Base-by-base conservation (phyloP, 768 basidiomycete species). In the Pleurotus cornucopiae region DNA sequence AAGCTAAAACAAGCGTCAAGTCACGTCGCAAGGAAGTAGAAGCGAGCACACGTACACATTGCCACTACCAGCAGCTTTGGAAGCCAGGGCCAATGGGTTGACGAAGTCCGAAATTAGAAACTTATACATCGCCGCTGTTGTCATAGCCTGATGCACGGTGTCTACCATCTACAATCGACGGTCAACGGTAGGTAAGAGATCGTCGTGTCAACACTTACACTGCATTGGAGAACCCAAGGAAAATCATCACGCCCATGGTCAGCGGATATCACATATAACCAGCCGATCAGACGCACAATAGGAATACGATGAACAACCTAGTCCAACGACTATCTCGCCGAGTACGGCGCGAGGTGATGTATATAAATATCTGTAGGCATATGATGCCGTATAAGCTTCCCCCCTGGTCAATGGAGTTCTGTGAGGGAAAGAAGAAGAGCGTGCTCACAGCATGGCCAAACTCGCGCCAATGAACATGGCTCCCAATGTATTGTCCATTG, bases 361-460 rank as follows among this genome's bases (percentile, higher is more conserved):
- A 56, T 37, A 56, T 49, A 26, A 56, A 56, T 39, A 56, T 56
- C 23, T 56, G 55, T 5, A 56, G 47, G 38, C 55, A 56, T 18
- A 56, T 49, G 12, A 49, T 40, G 13, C 55, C 55, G 23, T 49
- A 56, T 40, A 56, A 23, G 13, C 55, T 56, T 7, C 39, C 4
- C 12, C 1, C 1, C 12, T 46, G 21, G 11, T 40, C 34, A 49
- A 18, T 39, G 39, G 20, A 1, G 11, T 11, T 30, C 6, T 30
- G 37, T 23, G 6, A 52, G n/a, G 14, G 25, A 14, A n/a, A 1
- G 21, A 7, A 23, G 45, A 39, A 13, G 21, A 18, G 30, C 12
- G 2, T 26, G 16, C 30, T 13, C 23, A 56, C 55, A 56, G 26
- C 39, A 48, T 56, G 6, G 55, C 30, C 9, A 56, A 18, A 37